Evolutionary conservation across 495 filamentous ascomycete species (phyloP), one percentile per base, ranked within the genome.

Genomic region (Neurospora sp.): DNA sequence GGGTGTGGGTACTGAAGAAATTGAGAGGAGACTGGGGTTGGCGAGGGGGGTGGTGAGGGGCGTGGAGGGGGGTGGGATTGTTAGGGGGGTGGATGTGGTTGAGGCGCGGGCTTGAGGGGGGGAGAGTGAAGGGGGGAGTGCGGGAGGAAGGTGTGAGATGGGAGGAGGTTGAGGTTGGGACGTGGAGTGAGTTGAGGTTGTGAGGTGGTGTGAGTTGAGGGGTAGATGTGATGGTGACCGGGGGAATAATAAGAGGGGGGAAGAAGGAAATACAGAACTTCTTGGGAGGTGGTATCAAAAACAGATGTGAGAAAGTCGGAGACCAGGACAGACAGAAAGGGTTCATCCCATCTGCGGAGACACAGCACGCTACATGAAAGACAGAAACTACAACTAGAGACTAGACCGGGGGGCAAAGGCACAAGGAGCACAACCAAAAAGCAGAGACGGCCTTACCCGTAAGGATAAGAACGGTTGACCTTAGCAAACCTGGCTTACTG

Each of bases 1-100:
- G 9, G 84, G 85, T 0, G 41, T 73, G 0, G 49, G 76, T 4
- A 74, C 78, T 0, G 49, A 54, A 0, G 81, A 80, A n/a, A 84
- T 86, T 49, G 85, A 87, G 75, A 69, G 73, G 27, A 78, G 74
- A 18, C 60, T 86, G 23, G 39, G 78, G 27, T 77, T 87, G 9
- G 82, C 81, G 75, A 77, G 73, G 1, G 85, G 85, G 3, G 80
- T 85, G 3, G 80, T 86, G 2, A 66, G 7, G 2, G 6, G 23
- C 2, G 14, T 66, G 54, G 54, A 14, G 75, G 71, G 23, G 77
- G 80, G 41, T 69, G 86, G 31, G 85, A 84, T 3, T 79, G 77
- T 2, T 41, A 41, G 8, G 83, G 83, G 0, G 69, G 85, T 35
- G 12, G 14, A 4, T 41, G 40, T 0, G n/a, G 9, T 10, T 2